These are phyloP conservation scores for Aspergillus tubingensis DNA, from an alignment of 2,329 filamentous ascomycete species.

Conservation along the genomic window DNA sequence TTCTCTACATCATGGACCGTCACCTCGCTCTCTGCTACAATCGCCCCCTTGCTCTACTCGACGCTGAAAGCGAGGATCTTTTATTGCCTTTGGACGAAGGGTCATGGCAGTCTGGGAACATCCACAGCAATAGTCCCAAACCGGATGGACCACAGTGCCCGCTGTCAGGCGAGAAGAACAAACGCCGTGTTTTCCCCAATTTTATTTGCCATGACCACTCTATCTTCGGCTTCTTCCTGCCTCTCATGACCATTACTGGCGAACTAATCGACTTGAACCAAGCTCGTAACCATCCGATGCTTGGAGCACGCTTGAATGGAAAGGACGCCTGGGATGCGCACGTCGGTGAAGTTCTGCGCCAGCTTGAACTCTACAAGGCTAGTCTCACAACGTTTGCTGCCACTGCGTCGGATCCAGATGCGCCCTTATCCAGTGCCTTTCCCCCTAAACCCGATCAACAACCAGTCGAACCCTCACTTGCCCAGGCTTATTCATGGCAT, in stretches of 20 bases:
- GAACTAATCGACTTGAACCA: conserved; percentile 90
- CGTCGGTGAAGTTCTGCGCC: conserved; percentile 73
- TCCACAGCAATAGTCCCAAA: conserved; percentile 57
- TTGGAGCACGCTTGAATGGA: conserved; percentile 71
- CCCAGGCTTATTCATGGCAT: conserved; percentile 54
- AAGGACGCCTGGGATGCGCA: conserved; percentile 80
- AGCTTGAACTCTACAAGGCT: conserved; percentile 78
- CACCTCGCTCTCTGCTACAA: conserved; percentile 93
- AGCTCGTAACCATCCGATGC: conserved; percentile 81
- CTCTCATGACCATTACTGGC: conserved; percentile 91
- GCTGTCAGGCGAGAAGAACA: conserved; percentile 37
- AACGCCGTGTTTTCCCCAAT: conserved; percentile 68
- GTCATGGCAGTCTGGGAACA: conserved; percentile 82
- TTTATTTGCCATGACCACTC: conserved; percentile 85
- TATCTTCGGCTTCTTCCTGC: conserved; percentile 89
- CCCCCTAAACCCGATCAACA: conserved; percentile 64
- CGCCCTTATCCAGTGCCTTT: conserved; percentile 50
- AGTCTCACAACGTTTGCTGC: conserved; percentile 59
- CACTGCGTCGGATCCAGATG: conserved; percentile 29
- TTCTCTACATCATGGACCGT: conserved; percentile 86
- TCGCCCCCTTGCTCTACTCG: conserved; percentile 79
- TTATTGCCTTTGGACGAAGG: conserved; percentile 85
- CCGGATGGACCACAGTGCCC: conserved; percentile 39
- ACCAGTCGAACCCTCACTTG: conserved; percentile 41
- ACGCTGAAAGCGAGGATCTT: conserved; percentile 82